phyloP scores from a whole-genome alignment of 2,329 filamentous ascomycete genomes.

The Alternaria sp. region DNA sequence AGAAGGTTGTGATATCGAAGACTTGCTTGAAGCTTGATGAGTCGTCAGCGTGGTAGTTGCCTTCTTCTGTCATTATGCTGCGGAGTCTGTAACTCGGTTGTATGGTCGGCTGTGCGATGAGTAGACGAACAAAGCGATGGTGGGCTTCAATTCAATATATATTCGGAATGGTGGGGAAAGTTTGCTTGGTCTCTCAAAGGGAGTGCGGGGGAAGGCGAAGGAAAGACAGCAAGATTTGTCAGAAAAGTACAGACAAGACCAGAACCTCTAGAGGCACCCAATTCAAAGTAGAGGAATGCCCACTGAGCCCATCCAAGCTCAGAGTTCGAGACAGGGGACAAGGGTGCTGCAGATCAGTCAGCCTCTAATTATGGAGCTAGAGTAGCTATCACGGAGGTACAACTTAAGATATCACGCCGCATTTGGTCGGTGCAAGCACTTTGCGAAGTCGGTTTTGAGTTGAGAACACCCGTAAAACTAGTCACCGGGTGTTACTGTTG shows the following conservation, averaged over 20 bases:
- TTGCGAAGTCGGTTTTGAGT: slow-evolving; percentile 17
- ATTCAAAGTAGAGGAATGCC: background rate
- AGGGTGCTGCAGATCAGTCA: background rate
- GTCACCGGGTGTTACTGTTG: slow-evolving; percentile 2
- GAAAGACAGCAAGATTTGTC: background rate
- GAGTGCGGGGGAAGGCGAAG: background rate
- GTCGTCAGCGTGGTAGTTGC: background rate
- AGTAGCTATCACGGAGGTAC: background rate
- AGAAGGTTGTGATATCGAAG: background rate
- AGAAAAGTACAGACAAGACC: background rate
- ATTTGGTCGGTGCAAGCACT: background rate
- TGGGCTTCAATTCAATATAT: background rate
- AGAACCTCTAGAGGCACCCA: background rate
- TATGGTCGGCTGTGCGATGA: background rate
- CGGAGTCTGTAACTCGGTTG: background rate
- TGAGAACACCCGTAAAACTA: slow-evolving; percentile 17
- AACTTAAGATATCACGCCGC: background rate
- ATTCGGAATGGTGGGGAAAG: background rate
- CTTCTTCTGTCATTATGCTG: background rate
- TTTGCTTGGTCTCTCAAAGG: background rate
- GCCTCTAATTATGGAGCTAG: background rate
- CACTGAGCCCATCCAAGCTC: background rate
- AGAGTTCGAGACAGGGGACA: background rate
- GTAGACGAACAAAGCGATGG: background rate
- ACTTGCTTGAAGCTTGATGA: background rate